These are phyloP conservation scores for Coemansia javaensis DNA, from an alignment of 192 early-diverging fungal species.

Conservation along the genomic window DNA sequence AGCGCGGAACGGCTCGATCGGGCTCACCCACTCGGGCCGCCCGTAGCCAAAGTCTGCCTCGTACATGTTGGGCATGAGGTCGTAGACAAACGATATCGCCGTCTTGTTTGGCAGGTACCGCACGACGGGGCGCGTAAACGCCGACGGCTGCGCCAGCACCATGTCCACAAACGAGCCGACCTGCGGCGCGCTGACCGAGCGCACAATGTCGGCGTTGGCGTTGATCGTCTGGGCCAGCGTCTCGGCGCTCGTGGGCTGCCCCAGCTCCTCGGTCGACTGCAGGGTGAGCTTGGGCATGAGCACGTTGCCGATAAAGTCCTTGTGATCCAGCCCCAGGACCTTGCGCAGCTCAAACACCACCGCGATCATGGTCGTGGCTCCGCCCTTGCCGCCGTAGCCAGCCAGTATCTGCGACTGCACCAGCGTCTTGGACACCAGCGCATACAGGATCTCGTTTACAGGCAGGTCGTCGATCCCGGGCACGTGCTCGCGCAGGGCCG, in stretches of 20 bases:
- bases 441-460: slow-evolving; percentile 25
- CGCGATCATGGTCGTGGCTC: too few species aligned
- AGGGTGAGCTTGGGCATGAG: slow-evolving; percentile 27
- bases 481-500: slow-evolving; percentile 10
- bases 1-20: slow-evolving; percentile 37
- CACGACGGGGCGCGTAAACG: slow-evolving; percentile 34
- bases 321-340: slow-evolving; percentile 3
- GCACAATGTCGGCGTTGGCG: slow-evolving; percentile 8
- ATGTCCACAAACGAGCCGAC: slow-evolving; percentile 28
- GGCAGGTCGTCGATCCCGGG: slow-evolving; percentile 7
- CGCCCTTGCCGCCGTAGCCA: not conserved
- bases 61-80: slow-evolving; percentile 44
- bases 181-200: slow-evolving; percentile 10
- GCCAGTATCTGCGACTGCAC: slow-evolving; percentile 22
- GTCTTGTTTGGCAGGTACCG: slow-evolving; percentile 15
- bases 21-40: slow-evolving; percentile 39
- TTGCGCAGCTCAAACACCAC: slow-evolving; percentile 27
- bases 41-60: slow-evolving; percentile 36
- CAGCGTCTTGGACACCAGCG: slow-evolving; percentile 22
- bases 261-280: slow-evolving; percentile 9
- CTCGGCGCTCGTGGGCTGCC: slow-evolving; percentile 16
- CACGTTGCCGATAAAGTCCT: slow-evolving; percentile 27
- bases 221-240: slow-evolving; percentile 15
- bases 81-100: slow-evolving; percentile 37
- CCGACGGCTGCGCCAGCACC: slow-evolving; percentile 20